phyloP scores from a whole-genome alignment of 208 protist genomes.

The Acanthamoeba royreba region DNA sequence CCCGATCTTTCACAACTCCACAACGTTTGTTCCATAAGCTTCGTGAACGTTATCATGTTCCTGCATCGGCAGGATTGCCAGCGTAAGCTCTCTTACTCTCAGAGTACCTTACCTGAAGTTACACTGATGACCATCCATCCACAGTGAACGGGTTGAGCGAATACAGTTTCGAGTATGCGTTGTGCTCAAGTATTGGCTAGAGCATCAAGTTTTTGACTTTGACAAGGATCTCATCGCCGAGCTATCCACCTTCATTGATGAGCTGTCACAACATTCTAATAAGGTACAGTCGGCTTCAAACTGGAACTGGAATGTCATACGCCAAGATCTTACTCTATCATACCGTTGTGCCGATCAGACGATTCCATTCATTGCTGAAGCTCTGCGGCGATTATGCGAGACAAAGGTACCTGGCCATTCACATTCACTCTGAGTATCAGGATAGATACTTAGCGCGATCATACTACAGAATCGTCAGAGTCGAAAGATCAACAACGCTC shows the following conservation, averaged over 20 bases:
- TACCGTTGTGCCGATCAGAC: background rate
- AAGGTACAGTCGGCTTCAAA: background rate
- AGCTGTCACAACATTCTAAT: background rate
- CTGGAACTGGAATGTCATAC: background rate
- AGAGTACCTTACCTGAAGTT: too few species aligned
- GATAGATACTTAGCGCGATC: background rate
- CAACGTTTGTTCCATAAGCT: background rate
- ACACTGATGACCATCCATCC: background rate
- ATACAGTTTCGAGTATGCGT: conserved; percentile 34
- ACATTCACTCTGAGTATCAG: background rate
- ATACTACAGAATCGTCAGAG: background rate
- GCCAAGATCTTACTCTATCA: background rate
- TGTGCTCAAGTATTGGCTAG: conserved; percentile 24
- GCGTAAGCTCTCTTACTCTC: background rate
- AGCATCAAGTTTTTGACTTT: conserved; percentile 1
- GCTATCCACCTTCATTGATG: background rate
- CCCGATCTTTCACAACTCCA: background rate
- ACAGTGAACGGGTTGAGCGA: background rate
- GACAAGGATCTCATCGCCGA: background rate
- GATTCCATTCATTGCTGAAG: background rate
- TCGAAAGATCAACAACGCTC: background rate
- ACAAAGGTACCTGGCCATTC: background rate
- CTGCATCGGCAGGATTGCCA: background rate
- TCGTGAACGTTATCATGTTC: conserved; percentile 26
- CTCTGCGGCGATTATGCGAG: background rate